Base-by-base conservation (phyloP, 2,329 filamentous ascomycete genomes). In the Aspergillus arachidicola region DNA sequence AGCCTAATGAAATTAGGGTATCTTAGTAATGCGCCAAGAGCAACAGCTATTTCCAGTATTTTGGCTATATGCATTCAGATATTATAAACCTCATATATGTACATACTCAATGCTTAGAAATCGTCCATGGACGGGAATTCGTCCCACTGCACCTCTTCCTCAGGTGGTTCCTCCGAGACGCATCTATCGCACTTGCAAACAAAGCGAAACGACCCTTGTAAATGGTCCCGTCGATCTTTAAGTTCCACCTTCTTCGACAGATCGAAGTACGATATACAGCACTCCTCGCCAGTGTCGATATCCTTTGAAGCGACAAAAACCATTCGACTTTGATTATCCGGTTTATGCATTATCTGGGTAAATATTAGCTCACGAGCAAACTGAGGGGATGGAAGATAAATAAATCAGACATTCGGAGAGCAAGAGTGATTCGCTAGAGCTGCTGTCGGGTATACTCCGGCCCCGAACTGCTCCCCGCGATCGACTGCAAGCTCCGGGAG, bases 191-290 rank as follows among this genome's bases (percentile, higher is more conserved):
- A 76, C 14, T 65, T 64, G 55, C 74, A 76, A 1, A 70, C 54
- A 41, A 76, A 76, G n/a, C 69, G 64, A 30, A 76, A 76, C 0
- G 72, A 68, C 5, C 58, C 63, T 21, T 68, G 67, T 3, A 76
- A 64, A 65, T 72, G 71, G 0, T 68, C 67, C 5, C 73, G 66
- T 6, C 74, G 71, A 2, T 63, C 63, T 19, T 53, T 51, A 2
- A 74, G 43, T 19, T 69, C 66, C 1, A 59, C 64, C 36, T 66
- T 59, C 48, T 68, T 59, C 2, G 69, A 69, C 28, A 76, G 34
- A 36, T 76, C 73, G 46, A 76, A 76, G 41, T 76, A 76, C 0
- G 74, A 70, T 36, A 76, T 76, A 45, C 73, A 76, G 57, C 74
- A 76, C 65, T 76, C 74, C 38, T 76, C 72, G 1, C 71, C 74